Base-by-base conservation (phyloP, 176 grass and related monocot genomes). In the Secale cereale region DNA sequence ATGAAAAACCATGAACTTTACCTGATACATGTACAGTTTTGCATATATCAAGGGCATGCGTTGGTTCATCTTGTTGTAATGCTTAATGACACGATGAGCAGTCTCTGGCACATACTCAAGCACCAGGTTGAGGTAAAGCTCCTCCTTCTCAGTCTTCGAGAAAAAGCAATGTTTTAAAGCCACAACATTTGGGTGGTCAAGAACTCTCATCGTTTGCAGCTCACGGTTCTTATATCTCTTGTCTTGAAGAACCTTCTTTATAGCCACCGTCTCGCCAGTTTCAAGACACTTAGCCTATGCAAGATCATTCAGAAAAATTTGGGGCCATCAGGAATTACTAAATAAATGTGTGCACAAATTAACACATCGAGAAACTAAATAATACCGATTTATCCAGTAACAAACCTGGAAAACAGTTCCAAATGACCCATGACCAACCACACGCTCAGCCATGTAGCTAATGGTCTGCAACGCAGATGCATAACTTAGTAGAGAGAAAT, bases 211-310 rank as follows among this genome's bases (percentile, higher is more conserved):
- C 1, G 88, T 94, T 82, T 97, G 94, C 56, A 97, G 79, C 67
- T 97, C 94, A 26, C 94, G 87, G 52, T 97, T 97, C 86, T 97
- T 97, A 33, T 97, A 97, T 80, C 94, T 89, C 82, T 89, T 94
- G 74, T 97, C 94, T 88, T 97, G 94, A 89, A 97, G 91, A 87
- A 97, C 94, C 61, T 97, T 97, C 82, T 97, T 97, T 85, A 97
- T 94, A 74, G 94, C 94, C 78, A 97, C 94, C 3, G 92, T 97
- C 87, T 97, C 94, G 4, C 89, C 87, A 15, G 87, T 97, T 84
- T 97, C 94, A 9, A 97, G 79, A 88, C 92, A 97, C 81, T 94
- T 97, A 25, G 94, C 92, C 94, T 98, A 70, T 70, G 59, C 59
- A 86, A 63, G 4, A 89, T 80, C 6, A 73, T 69, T 62, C 7